Percentiles rank a stretch among this genome's conserved stretches.
Evolutionary conservation across 2,329 filamentous ascomycete genomes (phyloP).

Genomic region (Neurospora sp.): DNA sequence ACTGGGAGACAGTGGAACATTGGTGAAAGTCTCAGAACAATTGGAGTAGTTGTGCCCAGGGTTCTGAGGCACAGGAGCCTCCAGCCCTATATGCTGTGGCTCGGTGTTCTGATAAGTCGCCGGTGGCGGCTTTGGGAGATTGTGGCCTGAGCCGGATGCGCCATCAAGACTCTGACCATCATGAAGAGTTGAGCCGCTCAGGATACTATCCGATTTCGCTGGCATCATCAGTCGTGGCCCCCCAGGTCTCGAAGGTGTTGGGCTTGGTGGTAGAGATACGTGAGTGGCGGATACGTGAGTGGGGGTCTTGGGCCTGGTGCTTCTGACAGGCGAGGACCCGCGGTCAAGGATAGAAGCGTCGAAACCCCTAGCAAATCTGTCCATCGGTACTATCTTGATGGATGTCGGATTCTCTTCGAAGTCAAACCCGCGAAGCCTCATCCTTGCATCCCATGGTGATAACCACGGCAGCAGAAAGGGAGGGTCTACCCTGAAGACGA

Average conservation of each 20-base stretch:
- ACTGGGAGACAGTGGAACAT: neutral
- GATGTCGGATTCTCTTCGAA: neutral
- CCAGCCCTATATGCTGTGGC: neutral
- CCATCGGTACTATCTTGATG: neutral
- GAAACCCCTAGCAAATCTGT: neutral
- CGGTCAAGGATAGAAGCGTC: neutral
- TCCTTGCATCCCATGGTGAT: slow-evolving; percentile 8
- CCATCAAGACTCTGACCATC: neutral
- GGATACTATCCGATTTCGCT: neutral
- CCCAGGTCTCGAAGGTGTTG: neutral
- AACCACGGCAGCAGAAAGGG: slow-evolving; percentile 17
- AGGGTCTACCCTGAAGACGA: slow-evolving; percentile 1
- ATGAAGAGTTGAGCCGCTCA: neutral
- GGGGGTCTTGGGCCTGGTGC: neutral
- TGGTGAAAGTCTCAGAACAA: neutral
- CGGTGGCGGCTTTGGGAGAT: neutral
- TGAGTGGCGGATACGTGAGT: neutral
- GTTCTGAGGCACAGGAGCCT: neutral
- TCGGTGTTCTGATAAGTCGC: neutral
- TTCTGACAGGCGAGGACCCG: neutral
- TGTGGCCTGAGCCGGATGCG: neutral
- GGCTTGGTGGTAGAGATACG: slow-evolving; percentile 1
- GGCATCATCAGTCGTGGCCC: neutral
- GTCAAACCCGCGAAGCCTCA: neutral
- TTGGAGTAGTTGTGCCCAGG: neutral